phyloP scores from a whole-genome alignment of 139 green algal genomes.

The Tetratostichococcus sp. region DNA sequence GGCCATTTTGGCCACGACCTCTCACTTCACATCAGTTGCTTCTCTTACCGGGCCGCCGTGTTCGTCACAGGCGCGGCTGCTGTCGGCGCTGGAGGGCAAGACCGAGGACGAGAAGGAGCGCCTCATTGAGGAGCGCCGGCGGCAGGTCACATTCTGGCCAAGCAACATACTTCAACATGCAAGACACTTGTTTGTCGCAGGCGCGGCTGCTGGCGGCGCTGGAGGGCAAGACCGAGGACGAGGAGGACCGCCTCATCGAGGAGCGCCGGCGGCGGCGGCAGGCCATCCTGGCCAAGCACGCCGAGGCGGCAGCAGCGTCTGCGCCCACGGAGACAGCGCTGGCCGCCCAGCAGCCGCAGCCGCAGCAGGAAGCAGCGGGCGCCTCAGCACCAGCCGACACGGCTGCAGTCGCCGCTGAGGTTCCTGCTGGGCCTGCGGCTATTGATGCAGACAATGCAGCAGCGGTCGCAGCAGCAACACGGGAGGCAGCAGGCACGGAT shows the following conservation, averaged over 20 bases:
- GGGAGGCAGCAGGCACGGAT: not conserved
- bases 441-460: constrained; percentile 7
- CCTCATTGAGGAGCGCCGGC: constrained; percentile 58
- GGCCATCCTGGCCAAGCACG: constrained; percentile 62
- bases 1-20: too few relatives aligned
- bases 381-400: not conserved
- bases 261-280: constrained; percentile 45
- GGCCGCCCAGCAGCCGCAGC: not conserved
- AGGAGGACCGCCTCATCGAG: constrained; percentile 61
- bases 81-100: constrained; percentile 23
- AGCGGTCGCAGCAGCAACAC: not conserved
- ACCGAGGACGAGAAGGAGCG: constrained; percentile 44
- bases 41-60: too few relatives aligned
- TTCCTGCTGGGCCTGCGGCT: too few relatives aligned
- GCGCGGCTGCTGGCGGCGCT: constrained; percentile 29
- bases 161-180: too few relatives aligned
- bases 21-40: too few relatives aligned
- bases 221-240: constrained; percentile 29
- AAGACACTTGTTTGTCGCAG: too few relatives aligned
- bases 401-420: too few relatives aligned
- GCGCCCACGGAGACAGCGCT: constrained; percentile 23
- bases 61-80: constrained; percentile 24
- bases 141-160: constrained; percentile 53
- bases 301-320: constrained; percentile 21
- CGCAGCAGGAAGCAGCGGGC: too few relatives aligned